phyloP scores from a whole-genome alignment of 352 stramenopile genomes.

The Phytophthora sp. region DNA sequence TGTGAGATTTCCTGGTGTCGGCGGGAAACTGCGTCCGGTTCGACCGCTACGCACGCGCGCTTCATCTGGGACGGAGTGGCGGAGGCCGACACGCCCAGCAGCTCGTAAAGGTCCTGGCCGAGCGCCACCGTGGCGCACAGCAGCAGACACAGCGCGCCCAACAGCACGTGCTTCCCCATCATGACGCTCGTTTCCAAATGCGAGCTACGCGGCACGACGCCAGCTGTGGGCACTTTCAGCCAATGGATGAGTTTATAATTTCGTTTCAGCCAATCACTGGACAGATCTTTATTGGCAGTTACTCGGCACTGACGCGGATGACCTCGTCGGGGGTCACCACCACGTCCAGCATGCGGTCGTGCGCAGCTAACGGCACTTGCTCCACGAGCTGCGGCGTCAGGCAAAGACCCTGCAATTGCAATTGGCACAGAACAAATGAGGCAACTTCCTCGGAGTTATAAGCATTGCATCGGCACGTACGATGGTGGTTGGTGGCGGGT shows the following conservation, averaged over 20 bases:
- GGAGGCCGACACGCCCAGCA: constrained; percentile 63
- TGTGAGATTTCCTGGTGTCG: not conserved
- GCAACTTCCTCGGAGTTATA: not conserved
- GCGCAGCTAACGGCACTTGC: constrained; percentile 61
- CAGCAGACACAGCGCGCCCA: constrained; percentile 48
- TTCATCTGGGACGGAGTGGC: constrained; percentile 69
- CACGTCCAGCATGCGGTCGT: constrained; percentile 73
- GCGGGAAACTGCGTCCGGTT: not conserved
- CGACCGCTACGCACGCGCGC: constrained; percentile 52
- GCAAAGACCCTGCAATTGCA: constrained; percentile 61
- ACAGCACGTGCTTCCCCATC: constrained; percentile 31
- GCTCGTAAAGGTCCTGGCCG: constrained; percentile 72
- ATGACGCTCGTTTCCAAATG: constrained; percentile 20
- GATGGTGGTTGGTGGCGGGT: constrained; percentile 54
- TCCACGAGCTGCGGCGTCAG: constrained; percentile 64
- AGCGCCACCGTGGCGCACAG: constrained; percentile 44
- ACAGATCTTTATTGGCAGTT: constrained; percentile 13
- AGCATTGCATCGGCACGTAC: constrained; percentile 43
- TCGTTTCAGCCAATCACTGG: constrained; percentile 13
- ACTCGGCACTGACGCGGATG: constrained; percentile 32
- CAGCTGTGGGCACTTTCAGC: constrained; percentile 4
- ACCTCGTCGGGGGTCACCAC: constrained; percentile 70
- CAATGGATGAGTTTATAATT: constrained; percentile 6
- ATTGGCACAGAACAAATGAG: not conserved
- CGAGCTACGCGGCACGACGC: constrained; percentile 4